A percentile compares a stretch with the other conserved stretches of the same genome.
Evolutionary conservation across 331 rosid species (phyloP).

Genomic region (Pyrus hybrid): DNA sequence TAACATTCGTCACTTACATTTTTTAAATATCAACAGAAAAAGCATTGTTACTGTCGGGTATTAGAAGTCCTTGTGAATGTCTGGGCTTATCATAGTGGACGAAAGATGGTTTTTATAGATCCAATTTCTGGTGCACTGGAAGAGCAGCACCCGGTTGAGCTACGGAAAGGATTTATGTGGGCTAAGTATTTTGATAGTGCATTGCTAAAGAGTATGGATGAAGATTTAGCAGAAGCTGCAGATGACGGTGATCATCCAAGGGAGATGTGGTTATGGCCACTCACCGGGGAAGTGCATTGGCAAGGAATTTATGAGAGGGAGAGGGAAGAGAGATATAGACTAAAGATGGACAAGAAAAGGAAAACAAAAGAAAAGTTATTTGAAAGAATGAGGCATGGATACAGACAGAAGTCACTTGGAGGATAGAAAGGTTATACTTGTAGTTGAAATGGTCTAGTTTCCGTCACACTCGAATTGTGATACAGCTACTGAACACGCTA

Average conservation of each 20-base stretch:
- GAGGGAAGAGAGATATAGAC: conserved; percentile 67
- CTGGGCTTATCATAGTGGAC: conserved; percentile 96
- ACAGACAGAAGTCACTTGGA: conserved; percentile 79
- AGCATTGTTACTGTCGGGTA: conserved; percentile 80
- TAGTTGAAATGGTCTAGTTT: not conserved
- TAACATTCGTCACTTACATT: conserved; percentile 2
- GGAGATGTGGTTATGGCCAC: conserved; percentile 82
- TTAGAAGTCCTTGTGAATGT: conserved; percentile 80
- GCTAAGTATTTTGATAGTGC: conserved; percentile 60
- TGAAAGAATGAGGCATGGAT: conserved; percentile 59
- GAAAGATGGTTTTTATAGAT: conserved; percentile 75
- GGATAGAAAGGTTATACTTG: conserved; percentile 29
- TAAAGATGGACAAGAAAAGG: conserved; percentile 81
- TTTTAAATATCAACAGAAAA: conserved; percentile 33
- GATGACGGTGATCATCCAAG: conserved; percentile 71
- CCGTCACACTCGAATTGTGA: conserved; percentile 1
- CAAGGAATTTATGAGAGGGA: conserved; percentile 78
- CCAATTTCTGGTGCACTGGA: conserved; percentile 60
- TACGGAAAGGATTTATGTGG: conserved; percentile 71
- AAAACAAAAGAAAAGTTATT: conserved; percentile 49
- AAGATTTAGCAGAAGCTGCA: conserved; percentile 89
- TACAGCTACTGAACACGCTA: conserved; percentile 14
- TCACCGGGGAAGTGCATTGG: conserved; percentile 91
- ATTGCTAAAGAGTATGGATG: conserved; percentile 83
- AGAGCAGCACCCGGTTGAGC: conserved; percentile 86